Base-by-base conservation (phyloP, 495 filamentous ascomycete species). In the Hypoxylon rickii region DNA sequence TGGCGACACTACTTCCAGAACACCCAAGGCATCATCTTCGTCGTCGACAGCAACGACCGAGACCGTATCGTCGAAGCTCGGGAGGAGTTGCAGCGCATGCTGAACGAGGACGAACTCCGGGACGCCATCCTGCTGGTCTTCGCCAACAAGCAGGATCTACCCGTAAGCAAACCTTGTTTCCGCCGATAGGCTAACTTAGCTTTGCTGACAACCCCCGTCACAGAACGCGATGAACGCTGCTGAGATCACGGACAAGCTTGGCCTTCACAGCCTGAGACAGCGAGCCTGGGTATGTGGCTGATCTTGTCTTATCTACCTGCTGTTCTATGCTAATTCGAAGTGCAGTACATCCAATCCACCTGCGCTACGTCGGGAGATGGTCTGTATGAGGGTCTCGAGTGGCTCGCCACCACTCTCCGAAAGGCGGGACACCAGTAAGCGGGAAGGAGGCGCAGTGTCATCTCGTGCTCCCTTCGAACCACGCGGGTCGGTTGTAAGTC, bases 1-100 rank as follows among this genome's bases (percentile, higher is more conserved):
- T 99, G 94, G 94, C 88, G 94, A 80, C 94, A 99, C 82, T 99
- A 99, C 78, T 99, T 96, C 89, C 94, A 99, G 82, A 99, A 99
- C 80, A 99, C 94, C 61, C 94, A 99, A 79, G 94, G 94, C 76
- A 97, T 99, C 81, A 99, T 99, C 80, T 99, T 99, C 83, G 94
- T 99, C 58, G 95, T 99, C 67, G 94, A 99, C 77, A 96, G 90
- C 86, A 99, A 99, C 75, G 94, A 99, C 85, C 92, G 94, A 65
- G 94, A 99, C 75, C 94, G 94, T 95, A 85, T 99, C 61, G 89
- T 92, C 72, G 94, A 99, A 85, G 94, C 94, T 63, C 90, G 95
- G 38, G 94, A 97, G 82, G 94, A 99, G 77, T 84, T 99, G 75
- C 95, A 99, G 83, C 91, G 94, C 74, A 99, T 99, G 95, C 81